A percentile compares a stretch with the other conserved stretches of the same genome.
Evolutionary conservation across 805 yeast species (phyloP).

Genomic region (Lipomyces oligophaga): DNA sequence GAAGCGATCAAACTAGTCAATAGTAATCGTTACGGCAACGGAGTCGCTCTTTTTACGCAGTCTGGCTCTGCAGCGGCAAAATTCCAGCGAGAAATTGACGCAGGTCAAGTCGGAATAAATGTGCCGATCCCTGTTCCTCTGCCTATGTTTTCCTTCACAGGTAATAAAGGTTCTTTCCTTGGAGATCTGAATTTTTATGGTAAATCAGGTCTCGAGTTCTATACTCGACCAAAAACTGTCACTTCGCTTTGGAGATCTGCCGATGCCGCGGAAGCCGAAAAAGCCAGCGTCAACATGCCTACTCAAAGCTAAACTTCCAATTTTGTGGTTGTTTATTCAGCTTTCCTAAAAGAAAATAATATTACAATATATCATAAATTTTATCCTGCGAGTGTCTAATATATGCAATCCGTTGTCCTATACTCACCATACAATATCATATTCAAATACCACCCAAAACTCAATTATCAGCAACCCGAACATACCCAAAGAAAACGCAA

Average conservation of each 20-base stretch:
- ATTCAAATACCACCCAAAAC: too few species aligned
- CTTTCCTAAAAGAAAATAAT: not conserved
- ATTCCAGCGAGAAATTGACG: constrained; percentile 63
- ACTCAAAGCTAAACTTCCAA: constrained; percentile 47
- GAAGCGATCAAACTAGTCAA: constrained; percentile 65
- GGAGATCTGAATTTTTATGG: constrained; percentile 81
- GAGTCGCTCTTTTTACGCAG: constrained; percentile 64
- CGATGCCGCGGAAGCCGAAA: constrained; percentile 46
- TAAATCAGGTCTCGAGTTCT: constrained; percentile 65
- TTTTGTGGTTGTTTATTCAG: not conserved
- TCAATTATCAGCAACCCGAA: too few species aligned
- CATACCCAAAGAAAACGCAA: too few species aligned
- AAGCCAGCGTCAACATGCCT: constrained; percentile 66
- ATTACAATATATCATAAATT: not conserved
- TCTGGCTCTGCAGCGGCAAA: constrained; percentile 68
- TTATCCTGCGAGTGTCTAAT: too few species aligned
- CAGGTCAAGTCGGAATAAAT: constrained; percentile 74
- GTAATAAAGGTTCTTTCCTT: constrained; percentile 68
- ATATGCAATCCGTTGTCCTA: too few species aligned
- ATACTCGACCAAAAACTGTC: constrained; percentile 72
- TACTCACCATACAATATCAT: too few species aligned
- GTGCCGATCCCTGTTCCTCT: constrained; percentile 79
- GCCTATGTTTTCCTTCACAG: constrained; percentile 79
- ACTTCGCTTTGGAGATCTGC: constrained; percentile 63
- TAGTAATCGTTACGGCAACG: constrained; percentile 64